These are phyloP conservation scores for Dianthus caryophyllus DNA, from an alignment of 148 eudicot species.

Conservation along the genomic window DNA sequence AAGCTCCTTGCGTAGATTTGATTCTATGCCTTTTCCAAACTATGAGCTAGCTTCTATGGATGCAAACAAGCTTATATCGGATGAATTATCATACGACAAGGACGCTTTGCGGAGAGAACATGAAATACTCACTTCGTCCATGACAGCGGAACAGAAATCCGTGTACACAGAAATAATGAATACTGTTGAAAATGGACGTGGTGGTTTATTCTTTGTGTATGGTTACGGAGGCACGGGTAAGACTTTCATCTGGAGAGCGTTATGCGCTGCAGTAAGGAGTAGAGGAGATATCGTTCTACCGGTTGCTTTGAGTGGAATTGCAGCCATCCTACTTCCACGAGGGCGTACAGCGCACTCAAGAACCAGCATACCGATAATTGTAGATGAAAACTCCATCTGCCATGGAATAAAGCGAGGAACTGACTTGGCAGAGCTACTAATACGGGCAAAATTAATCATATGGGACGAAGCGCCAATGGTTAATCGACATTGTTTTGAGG, in stretches of 20 bases:
- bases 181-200: background rate
- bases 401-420: too few species aligned
- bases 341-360: slow-evolving; percentile 29
- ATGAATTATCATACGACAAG: slow-evolving; percentile 17
- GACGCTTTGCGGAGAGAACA: background rate
- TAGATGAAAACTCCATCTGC: slow-evolving; percentile 16
- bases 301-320: too few species aligned
- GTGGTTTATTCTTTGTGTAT: slow-evolving; percentile 23
- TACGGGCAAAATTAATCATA: too few species aligned
- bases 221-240: slow-evolving; percentile 32
- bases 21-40: background rate
- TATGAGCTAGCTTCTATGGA: background rate
- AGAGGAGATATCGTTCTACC: slow-evolving; percentile 19
- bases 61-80: background rate
- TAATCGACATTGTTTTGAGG: too few species aligned
- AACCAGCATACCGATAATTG: slow-evolving; percentile 9
- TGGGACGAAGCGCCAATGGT: too few species aligned
- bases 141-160: slow-evolving; percentile 6
- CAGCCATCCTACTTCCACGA: background rate
- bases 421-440: too few species aligned
- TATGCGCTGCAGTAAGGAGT: slow-evolving; percentile 3
- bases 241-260: slow-evolving; percentile 23
- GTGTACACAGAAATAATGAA: slow-evolving; percentile 7
- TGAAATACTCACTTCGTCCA: background rate
- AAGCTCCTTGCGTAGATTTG: background rate